Percentiles rank a stretch among this genome's conserved stretches.
These are phyloP conservation scores for Globisporangium abappressorium DNA, from an alignment of 352 stramenopile species.

Conservation along the genomic window DNA sequence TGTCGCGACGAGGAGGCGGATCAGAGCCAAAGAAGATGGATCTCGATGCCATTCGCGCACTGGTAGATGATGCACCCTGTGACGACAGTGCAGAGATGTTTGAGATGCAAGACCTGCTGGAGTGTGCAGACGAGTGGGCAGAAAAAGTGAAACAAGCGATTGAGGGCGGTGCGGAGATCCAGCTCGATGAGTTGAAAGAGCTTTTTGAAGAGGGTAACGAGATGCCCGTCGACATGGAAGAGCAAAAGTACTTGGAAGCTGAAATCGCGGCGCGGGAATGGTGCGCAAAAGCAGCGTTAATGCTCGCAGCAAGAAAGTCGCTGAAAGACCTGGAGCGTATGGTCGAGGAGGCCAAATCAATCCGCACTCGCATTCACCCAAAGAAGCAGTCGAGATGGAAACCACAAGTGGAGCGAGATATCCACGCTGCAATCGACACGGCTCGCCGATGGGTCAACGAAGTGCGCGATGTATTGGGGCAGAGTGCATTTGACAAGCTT, in stretches of 20 bases:
- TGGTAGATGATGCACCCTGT: conserved; percentile 85
- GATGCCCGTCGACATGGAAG: conserved; percentile 89
- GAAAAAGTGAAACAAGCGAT: conserved; percentile 78
- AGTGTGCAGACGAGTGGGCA: conserved; percentile 83
- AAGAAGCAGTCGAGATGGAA: conserved; percentile 85
- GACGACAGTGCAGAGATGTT: conserved; percentile 85
- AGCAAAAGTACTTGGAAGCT: conserved; percentile 72
- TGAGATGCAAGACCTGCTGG: conserved; percentile 88
- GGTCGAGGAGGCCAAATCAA: conserved; percentile 58
- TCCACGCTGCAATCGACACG: conserved; percentile 62
- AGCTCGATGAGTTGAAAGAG: conserved; percentile 69
- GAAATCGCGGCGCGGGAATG: conserved; percentile 80
- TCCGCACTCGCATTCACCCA: conserved; percentile 64
- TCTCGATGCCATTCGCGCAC: conserved; percentile 66
- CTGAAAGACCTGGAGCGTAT: conserved; percentile 67
- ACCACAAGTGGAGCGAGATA: conserved; percentile 77
- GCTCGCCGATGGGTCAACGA: conserved; percentile 76
- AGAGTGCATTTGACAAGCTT: conserved; percentile 58
- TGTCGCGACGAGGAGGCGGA: conserved; percentile 47
- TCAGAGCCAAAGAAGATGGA: conserved; percentile 79
- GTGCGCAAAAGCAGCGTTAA: conserved; percentile 49
- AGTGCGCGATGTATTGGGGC: conserved; percentile 64
- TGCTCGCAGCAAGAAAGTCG: conserved; percentile 53
- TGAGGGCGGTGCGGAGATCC: conserved; percentile 63
- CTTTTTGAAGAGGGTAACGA: conserved; percentile 75